phyloP scores from a whole-genome alignment of 345 rosid species.

The Jatropha curcas region DNA sequence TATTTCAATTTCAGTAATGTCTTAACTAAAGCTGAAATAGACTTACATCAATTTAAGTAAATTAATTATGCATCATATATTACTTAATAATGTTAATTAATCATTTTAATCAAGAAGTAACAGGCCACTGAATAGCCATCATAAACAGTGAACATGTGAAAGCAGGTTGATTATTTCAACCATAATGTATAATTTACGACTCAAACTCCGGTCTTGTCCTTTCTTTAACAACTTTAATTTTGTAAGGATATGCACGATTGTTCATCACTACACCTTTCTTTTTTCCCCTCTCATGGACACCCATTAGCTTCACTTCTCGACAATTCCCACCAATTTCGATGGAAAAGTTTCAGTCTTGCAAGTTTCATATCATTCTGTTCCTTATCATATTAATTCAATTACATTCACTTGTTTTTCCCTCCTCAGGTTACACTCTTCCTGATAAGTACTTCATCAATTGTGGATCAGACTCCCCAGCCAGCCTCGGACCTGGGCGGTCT shows the following conservation, averaged over 20 bases:
- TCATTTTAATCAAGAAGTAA: neutral
- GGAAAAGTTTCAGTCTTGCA: constrained; percentile 5
- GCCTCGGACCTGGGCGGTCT: neutral
- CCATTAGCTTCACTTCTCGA: neutral
- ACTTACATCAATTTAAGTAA: neutral
- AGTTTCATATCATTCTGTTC: neutral
- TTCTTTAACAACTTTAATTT: neutral
- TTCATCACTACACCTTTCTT: neutral
- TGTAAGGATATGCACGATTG: neutral
- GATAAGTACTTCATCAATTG: constrained; percentile 8
- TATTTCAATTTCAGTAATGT: neutral
- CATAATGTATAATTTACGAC: too few species aligned
- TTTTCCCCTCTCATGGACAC: neutral
- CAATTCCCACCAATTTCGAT: neutral
- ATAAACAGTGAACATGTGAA: neutral
- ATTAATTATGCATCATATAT: too few species aligned
- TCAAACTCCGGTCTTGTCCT: neutral
- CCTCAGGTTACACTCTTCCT: constrained; percentile 10
- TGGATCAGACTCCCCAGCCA: constrained; percentile 3
- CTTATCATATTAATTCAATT: neutral
- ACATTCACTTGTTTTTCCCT: constrained; percentile 1
- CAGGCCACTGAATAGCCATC: neutral
- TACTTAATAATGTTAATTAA: too few species aligned
- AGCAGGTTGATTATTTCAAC: neutral
- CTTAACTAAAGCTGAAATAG: neutral